These are phyloP conservation scores for Sclerotiophoma versabilis DNA, from an alignment of 2,329 filamentous ascomycete species.

Conservation along the genomic window DNA sequence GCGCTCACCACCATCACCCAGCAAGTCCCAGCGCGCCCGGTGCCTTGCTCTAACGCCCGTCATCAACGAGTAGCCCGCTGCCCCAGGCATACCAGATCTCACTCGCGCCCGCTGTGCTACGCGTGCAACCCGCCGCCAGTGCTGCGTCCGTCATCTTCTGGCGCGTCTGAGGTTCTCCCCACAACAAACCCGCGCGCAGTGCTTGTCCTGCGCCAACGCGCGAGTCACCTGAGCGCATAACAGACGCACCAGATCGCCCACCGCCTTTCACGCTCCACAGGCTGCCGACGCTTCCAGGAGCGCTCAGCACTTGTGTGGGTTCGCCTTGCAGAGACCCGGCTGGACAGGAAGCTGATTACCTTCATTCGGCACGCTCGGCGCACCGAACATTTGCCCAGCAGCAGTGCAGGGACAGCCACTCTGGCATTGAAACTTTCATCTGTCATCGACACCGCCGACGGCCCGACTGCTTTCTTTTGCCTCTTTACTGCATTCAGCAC, in stretches of 20 bases:
- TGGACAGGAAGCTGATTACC: conserved; percentile 43
- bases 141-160: conserved; percentile 26
- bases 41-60: conserved; percentile 40
- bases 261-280: conserved; percentile 17
- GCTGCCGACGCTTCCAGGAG: conserved; percentile 6
- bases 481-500: conserved; percentile 15
- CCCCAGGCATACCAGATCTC: conserved; percentile 30
- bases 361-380: conserved; percentile 45
- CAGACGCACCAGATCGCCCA: conserved; percentile 23
- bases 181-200: conserved; percentile 17
- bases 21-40: conserved; percentile 25
- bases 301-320: conserved; percentile 15
- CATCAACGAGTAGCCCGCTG: conserved; percentile 28
- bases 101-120: conserved; percentile 33
- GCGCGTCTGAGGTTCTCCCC: conserved; percentile 28
- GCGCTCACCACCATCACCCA: conserved; percentile 30
- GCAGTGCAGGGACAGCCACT: conserved; percentile 34
- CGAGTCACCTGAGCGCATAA: conserved; percentile 29
- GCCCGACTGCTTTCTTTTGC: conserved; percentile 38
- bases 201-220: conserved; percentile 17
- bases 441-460: conserved; percentile 37
- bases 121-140: conserved; percentile 42
- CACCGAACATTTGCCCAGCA: conserved; percentile 34
- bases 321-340: conserved; percentile 37
- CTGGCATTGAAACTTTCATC: conserved; percentile 28